Percentiles rank a stretch among this genome's conserved stretches.
Evolutionary conservation across 2,329 filamentous ascomycete genomes (phyloP).

Genomic region (Colletotrichum somersetense): DNA sequence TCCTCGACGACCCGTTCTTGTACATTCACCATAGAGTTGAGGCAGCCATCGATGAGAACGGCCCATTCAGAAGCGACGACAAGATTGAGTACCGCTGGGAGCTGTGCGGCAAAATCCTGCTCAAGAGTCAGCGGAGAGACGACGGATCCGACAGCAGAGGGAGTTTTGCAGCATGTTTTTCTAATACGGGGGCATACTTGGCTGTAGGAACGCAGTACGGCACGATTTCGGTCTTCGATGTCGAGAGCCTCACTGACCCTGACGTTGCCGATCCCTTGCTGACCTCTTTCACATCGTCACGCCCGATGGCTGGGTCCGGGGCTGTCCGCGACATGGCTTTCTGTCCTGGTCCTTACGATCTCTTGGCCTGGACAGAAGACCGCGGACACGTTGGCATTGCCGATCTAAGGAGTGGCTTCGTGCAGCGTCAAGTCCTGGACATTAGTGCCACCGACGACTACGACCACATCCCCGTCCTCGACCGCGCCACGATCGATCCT

Average conservation of each 20-base stretch:
- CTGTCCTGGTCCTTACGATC: constrained; percentile 88
- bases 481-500: constrained; percentile 67
- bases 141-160: constrained; percentile 70
- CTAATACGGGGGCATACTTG: constrained; percentile 76
- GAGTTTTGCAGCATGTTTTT: constrained; percentile 85
- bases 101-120: constrained; percentile 63
- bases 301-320: constrained; percentile 77
- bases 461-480: constrained; percentile 68
- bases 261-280: constrained; percentile 72
- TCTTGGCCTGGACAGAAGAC: constrained; percentile 95
- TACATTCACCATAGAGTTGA: constrained; percentile 79
- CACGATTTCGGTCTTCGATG: constrained; percentile 81
- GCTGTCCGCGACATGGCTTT: constrained; percentile 94
- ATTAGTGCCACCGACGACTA: constrained; percentile 71
- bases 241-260: constrained; percentile 59
- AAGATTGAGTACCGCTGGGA: constrained; percentile 62
- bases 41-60: constrained; percentile 49
- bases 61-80: constrained; percentile 45
- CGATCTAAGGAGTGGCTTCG: constrained; percentile 76
- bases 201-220: constrained; percentile 86
- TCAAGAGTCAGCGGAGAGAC: constrained; percentile 68
- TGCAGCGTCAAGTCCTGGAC: constrained; percentile 75
- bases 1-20: constrained; percentile 87
- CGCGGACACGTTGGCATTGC: constrained; percentile 80
- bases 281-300: constrained; percentile 81